Percentiles rank a stretch among this genome's conserved stretches.
Evolutionary conservation across 164 flowering plant genomes (phyloP).

Genomic region (Dillenia turbinata): DNA sequence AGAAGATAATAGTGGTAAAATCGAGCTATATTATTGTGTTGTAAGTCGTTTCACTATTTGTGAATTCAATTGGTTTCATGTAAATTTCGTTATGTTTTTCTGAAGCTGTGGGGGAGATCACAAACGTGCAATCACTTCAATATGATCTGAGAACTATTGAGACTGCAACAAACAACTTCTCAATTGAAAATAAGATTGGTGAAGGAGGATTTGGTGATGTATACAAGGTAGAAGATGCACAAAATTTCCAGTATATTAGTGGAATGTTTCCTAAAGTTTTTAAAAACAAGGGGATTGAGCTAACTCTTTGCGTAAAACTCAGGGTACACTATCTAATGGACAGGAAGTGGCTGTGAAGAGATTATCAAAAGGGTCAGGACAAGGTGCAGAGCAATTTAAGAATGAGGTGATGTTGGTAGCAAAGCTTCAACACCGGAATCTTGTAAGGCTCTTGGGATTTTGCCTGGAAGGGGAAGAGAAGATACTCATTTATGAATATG

Average conservation of each 20-base stretch:
- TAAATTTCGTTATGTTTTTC: neutral
- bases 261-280: too few species aligned
- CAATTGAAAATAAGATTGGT: slow-evolving; percentile 2
- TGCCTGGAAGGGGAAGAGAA: slow-evolving; percentile 19
- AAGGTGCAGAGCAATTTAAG: slow-evolving; percentile 15
- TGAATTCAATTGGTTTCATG: neutral
- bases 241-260: neutral
- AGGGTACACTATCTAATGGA: slow-evolving; percentile 17
- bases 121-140: neutral
- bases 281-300: too few species aligned
- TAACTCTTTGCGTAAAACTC: neutral
- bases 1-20: neutral
- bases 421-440: slow-evolving; percentile 26
- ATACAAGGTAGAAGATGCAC: neutral
- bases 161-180: slow-evolving; percentile 9
- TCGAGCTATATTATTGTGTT: neutral
- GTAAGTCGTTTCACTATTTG: neutral
- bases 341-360: slow-evolving; percentile 25
- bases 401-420: slow-evolving; percentile 18
- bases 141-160: neutral
- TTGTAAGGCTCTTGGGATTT: slow-evolving; percentile 27
- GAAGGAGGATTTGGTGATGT: slow-evolving; percentile 1
- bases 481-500: slow-evolving; percentile 27
- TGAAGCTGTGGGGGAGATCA: slow-evolving; percentile 1
- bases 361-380: slow-evolving; percentile 11